phyloP scores from a whole-genome alignment of 1,284 basidiomycete genomes.

The Malassezia obtusa region DNA sequence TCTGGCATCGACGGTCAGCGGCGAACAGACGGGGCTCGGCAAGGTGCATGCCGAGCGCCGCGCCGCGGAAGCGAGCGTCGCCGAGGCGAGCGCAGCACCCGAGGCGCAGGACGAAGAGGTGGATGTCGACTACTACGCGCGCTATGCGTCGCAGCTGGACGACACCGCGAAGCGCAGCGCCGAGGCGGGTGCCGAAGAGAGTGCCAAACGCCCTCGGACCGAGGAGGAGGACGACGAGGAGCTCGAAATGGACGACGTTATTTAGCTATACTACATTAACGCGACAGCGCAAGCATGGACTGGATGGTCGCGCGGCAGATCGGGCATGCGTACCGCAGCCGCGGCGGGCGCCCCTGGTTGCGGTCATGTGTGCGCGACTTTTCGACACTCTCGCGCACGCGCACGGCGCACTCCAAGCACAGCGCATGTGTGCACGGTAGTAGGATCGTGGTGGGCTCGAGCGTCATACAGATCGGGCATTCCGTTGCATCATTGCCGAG shows the following conservation, averaged over 20 bases:
- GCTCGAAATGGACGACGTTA: constrained; percentile 39
- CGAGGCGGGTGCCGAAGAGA: constrained; percentile 9
- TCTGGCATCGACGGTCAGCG: constrained; percentile 83
- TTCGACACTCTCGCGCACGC: constrained; percentile 38
- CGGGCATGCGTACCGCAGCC: constrained; percentile 39
- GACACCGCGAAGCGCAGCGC: constrained; percentile 18
- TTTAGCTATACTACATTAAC: constrained; percentile 17
- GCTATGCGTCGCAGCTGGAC: constrained; percentile 33
- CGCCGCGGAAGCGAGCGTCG: constrained; percentile 14
- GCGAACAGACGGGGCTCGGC: constrained; percentile 76
- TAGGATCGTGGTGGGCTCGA: constrained; percentile 38
- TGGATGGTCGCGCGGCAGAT: constrained; percentile 29
- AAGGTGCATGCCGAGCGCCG: constrained; percentile 24
- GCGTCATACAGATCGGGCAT: constrained; percentile 42
- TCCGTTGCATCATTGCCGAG: constrained; percentile 23
- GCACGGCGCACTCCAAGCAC: constrained; percentile 43
- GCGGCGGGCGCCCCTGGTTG: constrained; percentile 34
- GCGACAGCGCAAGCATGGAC: constrained; percentile 8
- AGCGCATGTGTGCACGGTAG: constrained; percentile 46
- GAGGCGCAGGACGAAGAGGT: constrained; percentile 21
- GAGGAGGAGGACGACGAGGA: constrained; percentile 24
- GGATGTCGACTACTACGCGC: constrained; percentile 43
- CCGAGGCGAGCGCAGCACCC: constrained; percentile 18
- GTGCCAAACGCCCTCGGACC: constrained; percentile 4
- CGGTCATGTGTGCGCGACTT: constrained; percentile 30